Conservation (phyloP, 306 rosid species). For the Hippophae rhamnoides region DNA sequence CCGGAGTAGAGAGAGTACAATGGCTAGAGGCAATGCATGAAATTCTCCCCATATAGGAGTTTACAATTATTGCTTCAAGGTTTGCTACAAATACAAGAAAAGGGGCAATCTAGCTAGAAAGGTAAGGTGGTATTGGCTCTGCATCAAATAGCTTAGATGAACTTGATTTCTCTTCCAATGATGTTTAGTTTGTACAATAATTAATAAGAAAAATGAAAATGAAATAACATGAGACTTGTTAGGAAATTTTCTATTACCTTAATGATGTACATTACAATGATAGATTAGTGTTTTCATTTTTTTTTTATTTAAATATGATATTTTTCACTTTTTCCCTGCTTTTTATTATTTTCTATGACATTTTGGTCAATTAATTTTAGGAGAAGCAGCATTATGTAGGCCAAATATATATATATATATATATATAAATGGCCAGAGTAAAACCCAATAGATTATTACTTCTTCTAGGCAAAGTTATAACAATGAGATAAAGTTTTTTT, state of each 20-base stretch:
- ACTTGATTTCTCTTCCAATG: constrained; percentile 61
- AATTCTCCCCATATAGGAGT: constrained; percentile 34
- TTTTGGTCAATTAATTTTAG: too few relatives aligned
- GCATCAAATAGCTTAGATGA: constrained; percentile 41
- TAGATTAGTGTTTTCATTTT: constrained; percentile 16
- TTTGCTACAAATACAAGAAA: constrained; percentile 67
- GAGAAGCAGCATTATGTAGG: too few relatives aligned
- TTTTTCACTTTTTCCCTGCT: background rate
- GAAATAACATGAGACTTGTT: constrained; percentile 21
- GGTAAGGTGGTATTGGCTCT: constrained; percentile 24
- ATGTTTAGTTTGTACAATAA: constrained; percentile 28
- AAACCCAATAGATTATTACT: too few relatives aligned
- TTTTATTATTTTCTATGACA: too few relatives aligned
- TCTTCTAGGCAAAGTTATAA: too few relatives aligned
- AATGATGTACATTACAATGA: constrained; percentile 21
- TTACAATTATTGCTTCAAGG: constrained; percentile 58
- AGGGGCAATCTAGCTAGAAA: constrained; percentile 34
- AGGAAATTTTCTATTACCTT: constrained; percentile 19
- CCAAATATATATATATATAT: too few relatives aligned
- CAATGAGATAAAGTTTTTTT: too few relatives aligned
- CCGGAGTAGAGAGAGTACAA: constrained; percentile 16
- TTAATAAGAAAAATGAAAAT: constrained; percentile 1
- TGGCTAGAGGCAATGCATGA: constrained; percentile 8
- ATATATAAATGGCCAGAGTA: too few relatives aligned
- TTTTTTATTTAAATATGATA: background rate